Base-by-base conservation (phyloP, 768 basidiomycete species). In the Pholiota microspora region DNA sequence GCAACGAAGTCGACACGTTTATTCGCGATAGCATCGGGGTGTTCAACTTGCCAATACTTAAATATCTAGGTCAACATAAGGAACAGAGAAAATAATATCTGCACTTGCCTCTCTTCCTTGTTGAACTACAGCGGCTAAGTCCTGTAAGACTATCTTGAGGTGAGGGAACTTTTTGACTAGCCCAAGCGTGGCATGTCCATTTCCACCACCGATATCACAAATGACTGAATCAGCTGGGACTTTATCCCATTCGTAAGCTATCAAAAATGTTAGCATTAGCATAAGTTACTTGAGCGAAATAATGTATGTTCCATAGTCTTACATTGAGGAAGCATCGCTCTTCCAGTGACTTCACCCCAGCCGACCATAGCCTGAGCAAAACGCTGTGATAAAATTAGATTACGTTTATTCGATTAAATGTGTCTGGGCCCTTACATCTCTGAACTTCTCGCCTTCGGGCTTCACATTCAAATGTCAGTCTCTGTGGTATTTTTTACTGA, bases 101-200 rank as follows among this genome's bases (percentile, higher is more conserved):
- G 13, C 42, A 71, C 59, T 45, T 68, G 64, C 32, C 45, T 58
- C 51, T 34, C 60, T 52, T 12, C 70, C 74, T 59, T 71, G 67
- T 7, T 59, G n/a, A 21, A 74, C 64, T 1, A 66, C 63, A 1
- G 58, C 54, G 0, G 68, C 69, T 8, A 69, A 55, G 50, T 77
- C 77, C 54, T 78, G 75, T 15, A 77, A 59, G 24, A 71, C 62
- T n/a, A 75, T 49, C 40, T 67, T 63, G 6, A 77, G 58, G 16
- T 69, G 62, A 0, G 76, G 71, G 53, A 69, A 68, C 2, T 56
- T 59, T 54, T 69, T 71, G 0, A 65, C 53, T 1, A 79, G 64
- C 8, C 57, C 55, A 40, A 77, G 63, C 1, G 70, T 62, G 15
- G 69, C 60, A 36, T 67, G 60, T 2, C 77, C 77, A 40, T 71